Evolutionary conservation across 129 eudicot species (phyloP), one percentile per base, ranked within the genome.

Genomic region (Centrapalus pauciflorus): DNA sequence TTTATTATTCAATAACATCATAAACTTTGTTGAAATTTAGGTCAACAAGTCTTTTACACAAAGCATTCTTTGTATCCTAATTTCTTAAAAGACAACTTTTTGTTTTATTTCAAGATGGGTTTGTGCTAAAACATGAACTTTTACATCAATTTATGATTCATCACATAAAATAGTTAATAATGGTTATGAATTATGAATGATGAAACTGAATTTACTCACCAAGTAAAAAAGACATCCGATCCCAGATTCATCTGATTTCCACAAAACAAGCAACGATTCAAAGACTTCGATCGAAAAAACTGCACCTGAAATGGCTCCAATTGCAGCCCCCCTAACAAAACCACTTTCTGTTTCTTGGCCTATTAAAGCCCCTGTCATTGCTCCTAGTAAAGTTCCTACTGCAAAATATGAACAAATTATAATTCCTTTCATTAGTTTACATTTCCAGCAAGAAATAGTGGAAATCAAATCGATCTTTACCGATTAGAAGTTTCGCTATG

Each of bases 261-360:
- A 90, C 55, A 90, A 79, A 67, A 82, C 80, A 46, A 90, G 81
- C 0, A 96, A 90, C 3, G 90, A 82, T 66, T 90, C 97, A 4
- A 90, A 90, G 72, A 90, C 97, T 77, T 90, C 97, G 61, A 90
- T 84, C 0, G 97, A 90, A 78, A 90, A 90, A 79, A 90, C 97
- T 65, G 97, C 97, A 40, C 97, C 97, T 14, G 97, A 87, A 58
- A 90, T 90, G 54, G 97, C 97, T 70, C 97, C 97, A 40, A 90
- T 86, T n/a, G 97, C 95, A 73, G 97, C 93, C 59, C 97, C 97
- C 35, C 97, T 79, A 43, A 90, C 81, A 66, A 90, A 90, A 32
- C 97, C 97, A 61, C 97, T 90, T 67, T 90, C 97, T 19, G 97
- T 90, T 67, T 90, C 97, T 77, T 90, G 97, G 29, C 97, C 97